phyloP scores from a whole-genome alignment of 2,329 filamentous ascomycete species.

The Tolypocladium guangdongense region DNA sequence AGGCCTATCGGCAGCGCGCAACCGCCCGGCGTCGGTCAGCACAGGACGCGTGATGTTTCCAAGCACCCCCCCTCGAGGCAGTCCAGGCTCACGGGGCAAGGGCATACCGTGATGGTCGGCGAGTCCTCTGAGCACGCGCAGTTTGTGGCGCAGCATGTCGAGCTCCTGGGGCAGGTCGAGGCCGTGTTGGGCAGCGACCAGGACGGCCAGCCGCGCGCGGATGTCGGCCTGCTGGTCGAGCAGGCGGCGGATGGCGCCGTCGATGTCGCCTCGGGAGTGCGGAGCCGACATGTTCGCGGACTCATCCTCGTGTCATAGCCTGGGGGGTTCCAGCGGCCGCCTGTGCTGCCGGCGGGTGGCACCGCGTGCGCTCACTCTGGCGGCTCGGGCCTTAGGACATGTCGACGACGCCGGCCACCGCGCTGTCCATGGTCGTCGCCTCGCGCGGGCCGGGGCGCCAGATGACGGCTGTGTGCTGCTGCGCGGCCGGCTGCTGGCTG shows the following conservation, averaged over 20 bases:
- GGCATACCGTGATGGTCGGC: conserved; percentile 36
- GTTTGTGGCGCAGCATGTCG: conserved; percentile 45
- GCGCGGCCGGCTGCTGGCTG: background rate
- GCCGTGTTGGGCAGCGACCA: conserved; percentile 36
- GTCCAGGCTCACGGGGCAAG: background rate
- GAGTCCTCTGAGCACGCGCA: conserved; percentile 36
- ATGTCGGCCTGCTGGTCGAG: conserved; percentile 43
- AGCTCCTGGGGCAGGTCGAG: conserved; percentile 38
- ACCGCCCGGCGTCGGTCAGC: background rate
- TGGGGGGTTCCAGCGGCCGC: background rate
- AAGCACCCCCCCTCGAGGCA: background rate
- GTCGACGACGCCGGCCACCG: background rate
- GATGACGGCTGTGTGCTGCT: background rate
- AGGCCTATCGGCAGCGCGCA: conserved; percentile 11
- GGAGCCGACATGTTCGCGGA: conserved; percentile 1
- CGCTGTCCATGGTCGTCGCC: conserved; percentile 1
- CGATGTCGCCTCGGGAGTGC: conserved; percentile 11
- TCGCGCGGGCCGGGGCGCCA: background rate
- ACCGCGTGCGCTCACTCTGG: background rate
- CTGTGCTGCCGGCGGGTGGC: background rate
- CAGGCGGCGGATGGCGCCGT: conserved; percentile 23
- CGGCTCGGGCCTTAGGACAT: background rate
- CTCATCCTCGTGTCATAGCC: conserved; percentile 1
- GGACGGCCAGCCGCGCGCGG: conserved; percentile 35
- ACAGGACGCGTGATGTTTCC: background rate